Percentiles rank a stretch among this genome's conserved stretches.
Conservation (phyloP, 2,329 filamentous ascomycete genomes). For the Nigrograna mackinnonii region DNA sequence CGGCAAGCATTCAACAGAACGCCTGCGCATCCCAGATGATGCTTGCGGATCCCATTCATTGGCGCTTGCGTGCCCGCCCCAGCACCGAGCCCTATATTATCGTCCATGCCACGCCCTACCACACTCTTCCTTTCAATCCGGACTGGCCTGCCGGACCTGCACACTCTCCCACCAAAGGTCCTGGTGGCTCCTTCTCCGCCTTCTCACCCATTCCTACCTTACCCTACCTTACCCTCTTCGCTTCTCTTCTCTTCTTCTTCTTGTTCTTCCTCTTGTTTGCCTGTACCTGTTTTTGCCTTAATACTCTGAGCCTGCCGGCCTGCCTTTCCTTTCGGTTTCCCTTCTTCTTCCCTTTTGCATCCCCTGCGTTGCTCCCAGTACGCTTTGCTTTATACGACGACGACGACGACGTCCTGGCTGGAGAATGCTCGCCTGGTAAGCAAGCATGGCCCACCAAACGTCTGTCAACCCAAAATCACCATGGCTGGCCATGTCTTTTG, state of each 20-base stretch:
- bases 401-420: background rate
- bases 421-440: slow-evolving; percentile 28
- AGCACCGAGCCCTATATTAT: background rate
- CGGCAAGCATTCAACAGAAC: too few species aligned
- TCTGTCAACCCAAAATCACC: slow-evolving; percentile 21
- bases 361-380: slow-evolving; percentile 10
- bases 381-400: slow-evolving; percentile 16
- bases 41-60: too few species aligned
- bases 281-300: slow-evolving; percentile 1
- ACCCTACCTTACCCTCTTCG: slow-evolving; percentile 2
- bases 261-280: slow-evolving; percentile 10
- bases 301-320: slow-evolving; percentile 1
- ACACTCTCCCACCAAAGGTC: slow-evolving; percentile 2
- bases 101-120: slow-evolving; percentile 1
- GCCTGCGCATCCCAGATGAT: too few species aligned
- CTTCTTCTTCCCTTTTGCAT: slow-evolving; percentile 9
- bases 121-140: slow-evolving; percentile 14
- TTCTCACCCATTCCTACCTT: slow-evolving; percentile 8
- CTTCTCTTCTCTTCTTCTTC: slow-evolving; percentile 7
- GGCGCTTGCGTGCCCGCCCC: background rate
- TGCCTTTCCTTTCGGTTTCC: slow-evolving; percentile 11
- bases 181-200: slow-evolving; percentile 3
- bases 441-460: slow-evolving; percentile 19
- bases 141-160: slow-evolving; percentile 16
- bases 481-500: slow-evolving; percentile 41